Base-by-base conservation (phyloP, 176 grass and related monocot genomes). In the Olyra latifolia region DNA sequence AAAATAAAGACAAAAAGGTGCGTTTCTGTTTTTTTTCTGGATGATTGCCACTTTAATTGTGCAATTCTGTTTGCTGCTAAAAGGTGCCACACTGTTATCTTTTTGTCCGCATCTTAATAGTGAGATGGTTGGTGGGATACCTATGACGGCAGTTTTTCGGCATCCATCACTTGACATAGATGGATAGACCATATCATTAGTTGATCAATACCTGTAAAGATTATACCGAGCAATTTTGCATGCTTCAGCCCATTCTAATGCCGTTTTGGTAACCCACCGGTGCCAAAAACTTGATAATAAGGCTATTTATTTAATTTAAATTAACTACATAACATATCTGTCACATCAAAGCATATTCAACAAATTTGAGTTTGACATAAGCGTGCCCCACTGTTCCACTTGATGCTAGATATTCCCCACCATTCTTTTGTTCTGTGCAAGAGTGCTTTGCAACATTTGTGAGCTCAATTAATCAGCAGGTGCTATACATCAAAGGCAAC, bases 251-350 rank as follows among this genome's bases (percentile, higher is more conserved):
- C 45, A 80, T 76, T 62, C 13, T 70, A 76, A 70, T 61, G 45
- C 24, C 40, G 57, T 54, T 70, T 32, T 44, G 14, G 29, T 43
- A 79, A 27, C 12, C 53, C 67, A 19, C 58, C 32, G 55, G 19
- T 39, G 20, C 12, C 29, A 79, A 2, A 66, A 27, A 60, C 8
- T 27, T 69, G 41, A 24, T 54, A 35, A 72, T 2, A 78, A 52
- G 44, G 27, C 10, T 69, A 84, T 50, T 69, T 60, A 84, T 50
- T 69, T 61, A 54, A 55, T 80, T 65, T 27, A 62, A 52, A 82
- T 32, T 68, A 40, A 78, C 54, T 50, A 40, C 62, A 75, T 57
- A 73, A 38, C 13, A 16, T 25, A 54, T 56, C n/a, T 46, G 16
- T 14, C 2, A 42, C 17, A 80, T 85, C 38, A 28, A 82, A 72